These are phyloP conservation scores for Carex littledalei DNA, from an alignment of 176 grass and related monocot genomes.

Conservation along the genomic window DNA sequence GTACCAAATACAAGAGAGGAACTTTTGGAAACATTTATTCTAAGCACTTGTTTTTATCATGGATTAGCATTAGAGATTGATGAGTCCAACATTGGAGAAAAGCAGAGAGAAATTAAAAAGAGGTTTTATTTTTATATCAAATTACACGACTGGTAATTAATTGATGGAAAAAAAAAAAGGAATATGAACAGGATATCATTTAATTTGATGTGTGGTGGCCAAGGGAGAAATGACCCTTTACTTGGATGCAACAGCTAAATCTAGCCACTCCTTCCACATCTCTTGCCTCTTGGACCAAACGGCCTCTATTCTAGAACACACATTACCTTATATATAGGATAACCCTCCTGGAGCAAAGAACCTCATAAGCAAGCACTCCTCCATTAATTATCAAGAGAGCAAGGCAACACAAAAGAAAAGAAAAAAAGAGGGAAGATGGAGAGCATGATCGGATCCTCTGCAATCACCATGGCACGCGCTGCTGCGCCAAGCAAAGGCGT, in stretches of 20 bases:
- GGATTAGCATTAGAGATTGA: background rate
- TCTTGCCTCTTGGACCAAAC: constrained; percentile 8
- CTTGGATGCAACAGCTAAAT: constrained; percentile 11
- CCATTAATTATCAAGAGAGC: background rate
- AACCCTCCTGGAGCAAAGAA: background rate
- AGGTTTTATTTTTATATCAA: background rate
- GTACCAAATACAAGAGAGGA: background rate
- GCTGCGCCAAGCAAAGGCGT: constrained; percentile 18
- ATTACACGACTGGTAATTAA: background rate
- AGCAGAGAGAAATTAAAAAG: background rate
- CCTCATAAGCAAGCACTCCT: constrained; percentile 9
- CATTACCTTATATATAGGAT: constrained; percentile 31
- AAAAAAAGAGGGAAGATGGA: constrained; percentile 30
- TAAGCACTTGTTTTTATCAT: background rate
- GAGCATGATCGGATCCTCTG: constrained; percentile 40
- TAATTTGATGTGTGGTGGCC: background rate
- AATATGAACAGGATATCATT: constrained; percentile 6
- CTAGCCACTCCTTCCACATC: constrained; percentile 24
- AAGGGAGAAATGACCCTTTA: background rate
- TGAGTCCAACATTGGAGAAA: background rate
- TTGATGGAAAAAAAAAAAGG: background rate
- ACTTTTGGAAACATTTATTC: background rate
- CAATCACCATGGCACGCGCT: constrained; percentile 31
- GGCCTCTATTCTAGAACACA: constrained; percentile 19
- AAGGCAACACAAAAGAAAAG: background rate